A percentile compares a stretch with the other conserved stretches of the same genome.
Evolutionary conservation across 106 monocot genomes (phyloP).

Genomic region (Chionographis japonica): DNA sequence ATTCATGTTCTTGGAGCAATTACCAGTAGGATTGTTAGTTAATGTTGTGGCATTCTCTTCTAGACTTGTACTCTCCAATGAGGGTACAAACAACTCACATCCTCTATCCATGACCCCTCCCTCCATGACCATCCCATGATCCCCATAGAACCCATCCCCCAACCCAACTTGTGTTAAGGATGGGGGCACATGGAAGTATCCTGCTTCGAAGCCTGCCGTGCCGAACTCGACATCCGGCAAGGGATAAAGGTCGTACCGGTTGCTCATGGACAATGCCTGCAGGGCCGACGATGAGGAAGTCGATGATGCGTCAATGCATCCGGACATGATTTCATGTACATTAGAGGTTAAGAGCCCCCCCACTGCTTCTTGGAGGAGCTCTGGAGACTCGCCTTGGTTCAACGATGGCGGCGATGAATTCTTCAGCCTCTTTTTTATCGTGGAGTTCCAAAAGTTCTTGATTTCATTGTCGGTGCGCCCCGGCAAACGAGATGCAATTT

Average conservation of each 20-base stretch:
- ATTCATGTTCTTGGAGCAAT: not conserved
- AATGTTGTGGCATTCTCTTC: slow-evolving; percentile 29
- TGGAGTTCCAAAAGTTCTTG: slow-evolving; percentile 98
- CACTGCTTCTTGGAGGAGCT: slow-evolving; percentile 9
- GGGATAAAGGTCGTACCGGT: slow-evolving; percentile 24
- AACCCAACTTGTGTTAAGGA: not conserved
- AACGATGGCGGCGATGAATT: slow-evolving; percentile 15
- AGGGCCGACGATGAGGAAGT: slow-evolving; percentile 28
- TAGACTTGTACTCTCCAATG: slow-evolving; percentile 39
- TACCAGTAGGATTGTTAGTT: not conserved
- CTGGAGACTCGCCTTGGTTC: slow-evolving; percentile 3
- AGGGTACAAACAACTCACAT: slow-evolving; percentile 38
- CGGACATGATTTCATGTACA: slow-evolving; percentile 4
- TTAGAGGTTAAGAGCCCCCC: not conserved
- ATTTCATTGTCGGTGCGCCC: slow-evolving; percentile 91
- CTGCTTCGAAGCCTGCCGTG: not conserved
- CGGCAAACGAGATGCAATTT: slow-evolving; percentile 73
- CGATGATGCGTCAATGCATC: slow-evolving; percentile 26
- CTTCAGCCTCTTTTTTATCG: slow-evolving; percentile 84
- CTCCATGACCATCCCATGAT: slow-evolving; percentile 15
- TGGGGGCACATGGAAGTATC: slow-evolving; percentile 14
- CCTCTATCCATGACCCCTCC: slow-evolving; percentile 16
- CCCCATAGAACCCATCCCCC: slow-evolving; percentile 21
- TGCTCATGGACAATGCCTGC: slow-evolving; percentile 7
- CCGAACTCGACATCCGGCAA: slow-evolving; percentile 1